Percentiles rank a stretch among this genome's conserved stretches.
phyloP scores from a whole-genome alignment of 164 flowering plant species.

The Magnolia changhungtana region DNA sequence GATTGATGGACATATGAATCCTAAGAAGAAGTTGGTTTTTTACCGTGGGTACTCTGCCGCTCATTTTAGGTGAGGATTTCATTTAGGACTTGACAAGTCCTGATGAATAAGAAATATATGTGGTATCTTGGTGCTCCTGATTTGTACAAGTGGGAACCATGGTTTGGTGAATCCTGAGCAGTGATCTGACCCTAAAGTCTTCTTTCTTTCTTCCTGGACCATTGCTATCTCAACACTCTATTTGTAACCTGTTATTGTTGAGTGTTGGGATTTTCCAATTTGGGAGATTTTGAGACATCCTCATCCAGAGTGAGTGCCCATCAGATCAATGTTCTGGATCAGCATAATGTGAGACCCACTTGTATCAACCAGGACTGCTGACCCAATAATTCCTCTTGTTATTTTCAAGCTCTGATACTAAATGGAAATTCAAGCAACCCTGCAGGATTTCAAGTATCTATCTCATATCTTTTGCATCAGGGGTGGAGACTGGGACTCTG shows the following conservation, averaged over 20 bases:
- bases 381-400: no score
- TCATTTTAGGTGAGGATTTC: constrained; percentile 67
- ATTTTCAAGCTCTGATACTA: no score
- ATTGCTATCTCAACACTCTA: neutral
- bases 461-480: constrained; percentile 31
- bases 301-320: neutral
- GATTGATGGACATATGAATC: constrained; percentile 56
- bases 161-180: neutral
- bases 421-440: neutral
- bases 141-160: neutral
- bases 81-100: neutral
- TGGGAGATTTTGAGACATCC: neutral
- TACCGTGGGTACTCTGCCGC: constrained; percentile 93
- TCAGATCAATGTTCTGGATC: neutral
- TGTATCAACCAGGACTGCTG: neutral
- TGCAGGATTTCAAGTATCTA: neutral
- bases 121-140: neutral
- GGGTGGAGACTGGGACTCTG: constrained; percentile 99
- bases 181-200: neutral
- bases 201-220: no score
- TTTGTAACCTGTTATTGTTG: neutral
- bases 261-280: neutral
- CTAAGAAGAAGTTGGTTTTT: constrained; percentile 54
- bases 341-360: neutral
- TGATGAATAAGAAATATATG: neutral